These are phyloP conservation scores for Alnus rubra DNA, from an alignment of 306 rosid genomes.

Conservation along the genomic window DNA sequence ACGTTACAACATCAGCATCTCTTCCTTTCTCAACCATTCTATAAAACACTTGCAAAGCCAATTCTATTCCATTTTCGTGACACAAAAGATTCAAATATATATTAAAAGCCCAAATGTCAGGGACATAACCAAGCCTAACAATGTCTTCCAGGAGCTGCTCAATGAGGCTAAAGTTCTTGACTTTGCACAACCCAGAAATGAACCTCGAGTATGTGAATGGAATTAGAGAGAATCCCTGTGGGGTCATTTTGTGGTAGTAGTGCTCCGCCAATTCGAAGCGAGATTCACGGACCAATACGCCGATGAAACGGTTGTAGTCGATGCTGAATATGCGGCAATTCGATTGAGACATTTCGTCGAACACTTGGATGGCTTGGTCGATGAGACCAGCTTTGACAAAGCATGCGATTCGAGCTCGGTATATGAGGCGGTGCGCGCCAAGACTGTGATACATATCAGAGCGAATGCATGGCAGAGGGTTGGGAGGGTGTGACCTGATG, in stretches of 20 bases:
- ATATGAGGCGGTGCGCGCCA: conserved; percentile 76
- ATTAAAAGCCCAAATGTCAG: conserved; percentile 91
- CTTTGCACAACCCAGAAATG: conserved; percentile 70
- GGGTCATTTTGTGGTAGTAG: conserved; percentile 68
- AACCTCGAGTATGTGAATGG: conserved; percentile 92
- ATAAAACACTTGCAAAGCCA: conserved; percentile 48
- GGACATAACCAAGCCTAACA: conserved; percentile 57
- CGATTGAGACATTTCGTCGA: conserved; percentile 85
- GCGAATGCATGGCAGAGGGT: conserved; percentile 50
- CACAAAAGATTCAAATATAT: conserved; percentile 65
- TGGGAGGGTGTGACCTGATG: conserved; percentile 14
- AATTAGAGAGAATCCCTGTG: conserved; percentile 70
- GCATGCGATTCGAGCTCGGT: conserved; percentile 60
- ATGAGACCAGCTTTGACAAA: conserved; percentile 72
- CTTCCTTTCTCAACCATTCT: conserved; percentile 60
- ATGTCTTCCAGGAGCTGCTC: conserved; percentile 63
- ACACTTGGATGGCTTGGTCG: conserved; percentile 70
- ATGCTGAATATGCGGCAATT: conserved; percentile 66
- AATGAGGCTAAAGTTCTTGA: conserved; percentile 51
- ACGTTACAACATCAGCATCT: conserved; percentile 68
- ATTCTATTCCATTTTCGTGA: conserved; percentile 45
- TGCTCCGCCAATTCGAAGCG: conserved; percentile 73
- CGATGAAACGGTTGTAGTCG: conserved; percentile 90
- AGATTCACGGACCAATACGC: conserved; percentile 67
- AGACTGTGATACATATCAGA: conserved; percentile 78